Evolutionary conservation across 129 eudicot species (phyloP).

Genomic region (Mikania micrantha): DNA sequence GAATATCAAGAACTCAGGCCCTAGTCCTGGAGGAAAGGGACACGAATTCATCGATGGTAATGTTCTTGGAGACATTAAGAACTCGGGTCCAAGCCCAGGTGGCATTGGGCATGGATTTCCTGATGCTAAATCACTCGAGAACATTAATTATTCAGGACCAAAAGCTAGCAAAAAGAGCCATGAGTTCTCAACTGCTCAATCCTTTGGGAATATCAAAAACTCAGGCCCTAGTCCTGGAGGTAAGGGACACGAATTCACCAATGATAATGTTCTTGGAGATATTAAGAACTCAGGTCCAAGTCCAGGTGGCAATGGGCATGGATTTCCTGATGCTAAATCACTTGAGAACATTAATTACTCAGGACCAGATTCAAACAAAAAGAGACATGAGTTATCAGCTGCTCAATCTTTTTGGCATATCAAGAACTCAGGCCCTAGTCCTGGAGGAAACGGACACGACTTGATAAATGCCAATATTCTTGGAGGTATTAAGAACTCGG

Average conservation of each 20-base stretch:
- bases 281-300: constrained; percentile 23
- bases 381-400: background rate
- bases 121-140: background rate
- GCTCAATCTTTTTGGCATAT: constrained; percentile 3
- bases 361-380: constrained; percentile 19
- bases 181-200: background rate
- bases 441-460: constrained; percentile 19
- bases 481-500: background rate
- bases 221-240: constrained; percentile 9
- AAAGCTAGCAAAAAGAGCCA: background rate
- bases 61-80: background rate
- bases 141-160: background rate
- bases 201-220: background rate
- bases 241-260: background rate
- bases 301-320: constrained; percentile 24
- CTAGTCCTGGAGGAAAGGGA: constrained; percentile 9
- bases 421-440: constrained; percentile 23
- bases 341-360: constrained; percentile 3
- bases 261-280: background rate
- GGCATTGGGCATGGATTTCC: constrained; percentile 21
- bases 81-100: constrained; percentile 13
- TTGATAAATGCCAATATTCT: background rate
- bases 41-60: background rate
- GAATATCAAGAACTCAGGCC: constrained; percentile 34
- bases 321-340: background rate